Evolutionary conservation across 2,329 filamentous ascomycete genomes (phyloP).

Genomic region (Sarocladium oryzae): DNA sequence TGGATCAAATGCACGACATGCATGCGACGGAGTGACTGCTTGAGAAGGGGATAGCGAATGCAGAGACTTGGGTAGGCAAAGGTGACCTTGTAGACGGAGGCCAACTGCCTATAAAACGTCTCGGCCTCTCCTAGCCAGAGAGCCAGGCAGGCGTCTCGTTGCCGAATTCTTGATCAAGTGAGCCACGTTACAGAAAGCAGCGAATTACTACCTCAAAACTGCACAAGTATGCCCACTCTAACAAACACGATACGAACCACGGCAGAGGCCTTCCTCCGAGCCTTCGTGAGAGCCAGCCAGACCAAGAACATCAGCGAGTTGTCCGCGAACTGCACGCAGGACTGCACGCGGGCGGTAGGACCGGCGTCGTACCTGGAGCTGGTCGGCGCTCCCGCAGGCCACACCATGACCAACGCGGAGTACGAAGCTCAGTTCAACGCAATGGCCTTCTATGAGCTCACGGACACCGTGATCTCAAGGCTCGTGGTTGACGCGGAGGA

Average conservation of each 20-base stretch:
- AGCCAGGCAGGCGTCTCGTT: no score
- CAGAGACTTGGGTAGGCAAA: no score
- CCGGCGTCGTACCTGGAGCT: neutral
- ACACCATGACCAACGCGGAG: neutral
- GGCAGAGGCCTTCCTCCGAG: neutral
- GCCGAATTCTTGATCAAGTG: no score
- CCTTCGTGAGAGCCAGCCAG: constrained; percentile 1
- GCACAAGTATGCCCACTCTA: neutral
- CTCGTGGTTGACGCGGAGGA: neutral
- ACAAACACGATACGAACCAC: neutral
- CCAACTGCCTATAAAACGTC: no score
- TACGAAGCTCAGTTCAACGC: constrained; percentile 1
- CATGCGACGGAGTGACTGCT: neutral
- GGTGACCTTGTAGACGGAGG: no score
- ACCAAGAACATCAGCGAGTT: constrained; percentile 1
- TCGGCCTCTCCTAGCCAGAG: no score
- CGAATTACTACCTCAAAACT: no score
- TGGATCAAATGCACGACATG: neutral
- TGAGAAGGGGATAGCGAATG: neutral
- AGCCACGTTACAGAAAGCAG: no score
- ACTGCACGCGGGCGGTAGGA: neutral
- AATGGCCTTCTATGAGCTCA: constrained; percentile 1
- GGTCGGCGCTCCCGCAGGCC: neutral
- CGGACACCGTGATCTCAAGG: neutral
- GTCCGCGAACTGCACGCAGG: neutral